Evolutionary conservation across 2,329 filamentous ascomycete species (phyloP).

Genomic region (Emergomyces pasteurianus): DNA sequence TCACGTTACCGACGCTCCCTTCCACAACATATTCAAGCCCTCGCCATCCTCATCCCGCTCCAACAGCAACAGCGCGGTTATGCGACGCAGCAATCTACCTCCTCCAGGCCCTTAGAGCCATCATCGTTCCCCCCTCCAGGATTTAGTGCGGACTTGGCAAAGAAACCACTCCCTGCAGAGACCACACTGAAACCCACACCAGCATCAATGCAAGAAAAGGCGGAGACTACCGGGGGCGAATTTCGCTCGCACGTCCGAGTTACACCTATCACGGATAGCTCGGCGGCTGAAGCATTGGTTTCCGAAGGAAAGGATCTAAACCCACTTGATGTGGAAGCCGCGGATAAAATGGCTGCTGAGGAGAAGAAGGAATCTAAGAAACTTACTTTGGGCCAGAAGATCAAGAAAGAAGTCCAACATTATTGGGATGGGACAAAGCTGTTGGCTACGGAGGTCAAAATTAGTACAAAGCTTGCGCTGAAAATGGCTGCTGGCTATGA

Average conservation of each 20-base stretch:
- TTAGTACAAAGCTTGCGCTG: conserved; percentile 78
- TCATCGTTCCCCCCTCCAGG: conserved; percentile 62
- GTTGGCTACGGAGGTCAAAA: conserved; percentile 79
- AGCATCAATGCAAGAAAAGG: conserved; percentile 11
- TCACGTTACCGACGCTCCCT: conserved; percentile 26
- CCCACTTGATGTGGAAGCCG: conserved; percentile 10
- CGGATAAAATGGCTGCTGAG: conserved; percentile 48
- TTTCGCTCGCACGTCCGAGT: neutral
- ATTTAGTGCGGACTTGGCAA: conserved; percentile 81
- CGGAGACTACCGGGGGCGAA: conserved; percentile 9
- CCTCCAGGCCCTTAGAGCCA: conserved; percentile 25
- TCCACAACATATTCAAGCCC: conserved; percentile 42
- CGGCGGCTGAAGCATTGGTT: conserved; percentile 21
- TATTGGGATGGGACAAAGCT: conserved; percentile 99
- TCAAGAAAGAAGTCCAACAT: conserved; percentile 86
- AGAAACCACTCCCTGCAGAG: conserved; percentile 55
- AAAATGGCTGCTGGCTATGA: conserved; percentile 99
- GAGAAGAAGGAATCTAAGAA: conserved; percentile 67
- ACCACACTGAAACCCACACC: neutral
- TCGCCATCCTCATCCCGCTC: conserved; percentile 44
- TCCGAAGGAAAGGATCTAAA: conserved; percentile 23
- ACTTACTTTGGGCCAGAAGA: conserved; percentile 75
- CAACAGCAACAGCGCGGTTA: conserved; percentile 31
- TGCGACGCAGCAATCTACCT: conserved; percentile 46
- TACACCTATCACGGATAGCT: conserved; percentile 11